These are phyloP conservation scores for Wickerhamiella sorbophila DNA, from an alignment of 805 yeast species.

Conservation along the genomic window DNA sequence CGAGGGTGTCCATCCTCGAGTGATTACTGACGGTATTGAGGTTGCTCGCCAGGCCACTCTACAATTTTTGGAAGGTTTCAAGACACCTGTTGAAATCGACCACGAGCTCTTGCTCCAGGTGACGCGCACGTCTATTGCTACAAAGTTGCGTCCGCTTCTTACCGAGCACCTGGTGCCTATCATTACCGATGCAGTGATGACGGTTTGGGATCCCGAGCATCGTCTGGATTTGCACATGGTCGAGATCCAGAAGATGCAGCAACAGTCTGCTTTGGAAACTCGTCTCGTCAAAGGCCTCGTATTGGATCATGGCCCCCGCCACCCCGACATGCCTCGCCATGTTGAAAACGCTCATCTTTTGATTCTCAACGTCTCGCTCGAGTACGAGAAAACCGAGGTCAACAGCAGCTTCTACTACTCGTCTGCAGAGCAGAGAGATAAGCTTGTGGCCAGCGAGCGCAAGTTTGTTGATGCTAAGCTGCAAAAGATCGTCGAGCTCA, in stretches of 20 bases:
- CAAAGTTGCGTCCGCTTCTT: constrained; percentile 69
- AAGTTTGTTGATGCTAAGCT: constrained; percentile 89
- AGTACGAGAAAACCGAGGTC: constrained; percentile 95
- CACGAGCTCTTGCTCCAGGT: constrained; percentile 84
- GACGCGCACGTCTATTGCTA: constrained; percentile 75
- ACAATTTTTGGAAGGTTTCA: constrained; percentile 53
- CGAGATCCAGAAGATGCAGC: constrained; percentile 97
- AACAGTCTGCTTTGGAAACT: constrained; percentile 72
- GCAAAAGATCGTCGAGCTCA: constrained; percentile 79
- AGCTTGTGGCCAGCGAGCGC: constrained; percentile 84
- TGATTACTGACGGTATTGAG: constrained; percentile 90
- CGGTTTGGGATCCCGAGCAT: constrained; percentile 42
- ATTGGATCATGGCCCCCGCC: constrained; percentile 95
- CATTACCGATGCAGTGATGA: constrained; percentile 88
- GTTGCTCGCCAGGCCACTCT: constrained; percentile 66
- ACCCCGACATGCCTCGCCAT: constrained; percentile 94
- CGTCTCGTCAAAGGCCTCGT: constrained; percentile 77
- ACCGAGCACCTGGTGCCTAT: constrained; percentile 79
- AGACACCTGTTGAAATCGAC: constrained; percentile 43
- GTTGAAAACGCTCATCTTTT: constrained; percentile 73
- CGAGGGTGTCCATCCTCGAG: constrained; percentile 94
- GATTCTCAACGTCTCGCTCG: constrained; percentile 84
- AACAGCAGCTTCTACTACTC: constrained; percentile 93
- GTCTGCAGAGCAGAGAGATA: constrained; percentile 89
- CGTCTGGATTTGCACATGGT: constrained; percentile 86